Base-by-base conservation (phyloP, 495 filamentous ascomycete genomes). In the Letharia columbiana region DNA sequence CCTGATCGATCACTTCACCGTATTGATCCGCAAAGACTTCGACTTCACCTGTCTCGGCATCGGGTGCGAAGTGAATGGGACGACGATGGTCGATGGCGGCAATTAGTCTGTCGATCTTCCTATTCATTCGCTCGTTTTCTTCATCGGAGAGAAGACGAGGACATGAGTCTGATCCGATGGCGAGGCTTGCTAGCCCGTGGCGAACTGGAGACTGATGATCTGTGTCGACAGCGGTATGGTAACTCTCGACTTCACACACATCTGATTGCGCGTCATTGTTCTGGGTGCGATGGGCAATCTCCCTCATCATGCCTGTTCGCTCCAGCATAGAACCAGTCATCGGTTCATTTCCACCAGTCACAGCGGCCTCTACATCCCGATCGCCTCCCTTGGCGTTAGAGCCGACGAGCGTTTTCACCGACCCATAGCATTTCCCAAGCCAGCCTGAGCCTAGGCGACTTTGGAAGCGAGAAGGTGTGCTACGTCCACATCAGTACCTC, bases 11-110 rank as follows among this genome's bases (percentile, higher is more conserved):
- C 18, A 41, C 18, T 49, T 42, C 20, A 8, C 0, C 39, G 7
- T 64, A 10, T 41, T 17, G 28, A 11, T 54, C 41, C 12, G 54
- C 31, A 15, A 57, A 65, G 31, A 65, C 11, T 2, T 65, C 40
- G 1, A 65, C 17, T 35, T 65, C n/a, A 35, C 63, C 63, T 3
- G 63, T 65, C 7, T 59, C 28, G 15, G 54, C 40, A n/a, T 47
- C 41, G 50, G 63, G 52, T 3, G 52, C 54, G 42, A 65, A 65
- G 15, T 33, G 63, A 54, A 65, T 41, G 15, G 28, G 63, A n/a
- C 63, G 63, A 37, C 63, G 50, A n/a, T 44, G 28, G 10, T 59
- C 18, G 23, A 65, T 49, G 1, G 54, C 63, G 0, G 63, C 63
- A 0, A 65, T 37, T 11, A 65, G 33, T 7, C 20, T 41, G 31